Conservation (phyloP, 108 stramenopile genomes). For the Schizochytrium sp. region DNA sequence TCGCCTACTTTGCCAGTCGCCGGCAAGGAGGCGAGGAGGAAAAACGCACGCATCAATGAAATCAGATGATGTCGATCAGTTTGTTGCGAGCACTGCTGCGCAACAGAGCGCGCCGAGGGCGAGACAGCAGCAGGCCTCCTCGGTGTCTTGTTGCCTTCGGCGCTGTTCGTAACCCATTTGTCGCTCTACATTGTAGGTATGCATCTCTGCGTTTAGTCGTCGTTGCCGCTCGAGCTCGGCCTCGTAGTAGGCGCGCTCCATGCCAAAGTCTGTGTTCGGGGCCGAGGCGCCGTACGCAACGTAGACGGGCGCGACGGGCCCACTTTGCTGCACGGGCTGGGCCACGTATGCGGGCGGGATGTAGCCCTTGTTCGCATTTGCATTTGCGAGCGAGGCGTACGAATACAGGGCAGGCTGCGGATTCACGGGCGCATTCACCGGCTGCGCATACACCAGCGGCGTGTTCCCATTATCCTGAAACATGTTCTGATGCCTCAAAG, state of each 20-base stretch:
- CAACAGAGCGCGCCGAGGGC: not conserved
- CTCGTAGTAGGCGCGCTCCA: not conserved
- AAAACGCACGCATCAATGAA: not conserved
- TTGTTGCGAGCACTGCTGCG: not conserved
- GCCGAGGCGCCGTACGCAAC: not conserved
- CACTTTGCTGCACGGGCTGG: not conserved
- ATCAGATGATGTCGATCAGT: not conserved
- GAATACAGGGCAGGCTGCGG: too few species aligned
- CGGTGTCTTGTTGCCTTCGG: not conserved
- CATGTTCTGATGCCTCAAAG: too few species aligned
- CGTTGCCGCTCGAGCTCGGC: not conserved
- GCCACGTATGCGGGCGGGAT: not conserved
- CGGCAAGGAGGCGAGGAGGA: not conserved
- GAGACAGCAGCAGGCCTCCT: conserved; percentile 17
- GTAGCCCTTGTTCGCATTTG: too few species aligned
- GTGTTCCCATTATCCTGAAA: too few species aligned
- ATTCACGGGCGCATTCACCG: too few species aligned
- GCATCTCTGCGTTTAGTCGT: not conserved
- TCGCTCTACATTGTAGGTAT: not conserved
- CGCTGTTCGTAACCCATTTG: not conserved
- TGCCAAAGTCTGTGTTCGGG: not conserved
- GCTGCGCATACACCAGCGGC: too few species aligned
- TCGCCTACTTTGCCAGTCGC: too few species aligned
- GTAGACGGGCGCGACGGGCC: not conserved
- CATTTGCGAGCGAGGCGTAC: too few species aligned